Conservation (phyloP, 1,139 yeast genomes). For the Nakaseomyces sp. region DNA sequence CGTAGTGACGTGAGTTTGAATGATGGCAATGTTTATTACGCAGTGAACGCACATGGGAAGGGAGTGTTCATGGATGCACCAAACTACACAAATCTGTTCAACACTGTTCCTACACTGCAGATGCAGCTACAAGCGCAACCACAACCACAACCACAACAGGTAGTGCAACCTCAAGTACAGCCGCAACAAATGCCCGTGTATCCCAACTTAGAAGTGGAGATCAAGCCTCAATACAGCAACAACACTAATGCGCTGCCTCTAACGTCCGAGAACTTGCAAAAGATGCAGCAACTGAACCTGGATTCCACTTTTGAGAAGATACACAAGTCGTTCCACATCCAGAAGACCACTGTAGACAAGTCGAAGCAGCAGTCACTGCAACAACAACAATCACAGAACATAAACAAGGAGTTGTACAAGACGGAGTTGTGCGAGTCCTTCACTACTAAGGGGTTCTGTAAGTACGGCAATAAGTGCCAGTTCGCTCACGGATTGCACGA, state of each 20-base stretch:
- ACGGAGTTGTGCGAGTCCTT: constrained; percentile 83
- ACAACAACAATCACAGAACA: constrained; percentile 17
- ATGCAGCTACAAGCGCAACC: neutral
- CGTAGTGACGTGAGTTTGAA: constrained; percentile 4
- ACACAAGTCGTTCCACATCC: constrained; percentile 8
- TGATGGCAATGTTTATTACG: neutral
- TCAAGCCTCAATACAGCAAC: constrained; percentile 17
- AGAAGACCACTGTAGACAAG: constrained; percentile 10
- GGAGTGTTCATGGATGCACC: neutral
- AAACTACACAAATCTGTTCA: neutral
- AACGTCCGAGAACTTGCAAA: constrained; percentile 20
- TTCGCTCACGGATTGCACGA: constrained; percentile 87
- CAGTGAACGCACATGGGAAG: neutral
- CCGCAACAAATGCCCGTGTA: neutral
- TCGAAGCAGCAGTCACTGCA: constrained; percentile 5
- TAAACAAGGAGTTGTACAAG: constrained; percentile 72
- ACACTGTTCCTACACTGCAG: neutral
- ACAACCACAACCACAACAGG: neutral
- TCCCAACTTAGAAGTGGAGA: constrained; percentile 18
- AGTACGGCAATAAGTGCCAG: constrained; percentile 86
- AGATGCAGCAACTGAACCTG: constrained; percentile 10
- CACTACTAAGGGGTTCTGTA: constrained; percentile 66
- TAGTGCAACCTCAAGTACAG: neutral
- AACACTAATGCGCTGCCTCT: constrained; percentile 17
- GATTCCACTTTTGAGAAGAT: constrained; percentile 4